Evolutionary conservation across 805 yeast species (phyloP), one percentile per base, ranked within the genome.

Genomic region (Candida piceae): DNA sequence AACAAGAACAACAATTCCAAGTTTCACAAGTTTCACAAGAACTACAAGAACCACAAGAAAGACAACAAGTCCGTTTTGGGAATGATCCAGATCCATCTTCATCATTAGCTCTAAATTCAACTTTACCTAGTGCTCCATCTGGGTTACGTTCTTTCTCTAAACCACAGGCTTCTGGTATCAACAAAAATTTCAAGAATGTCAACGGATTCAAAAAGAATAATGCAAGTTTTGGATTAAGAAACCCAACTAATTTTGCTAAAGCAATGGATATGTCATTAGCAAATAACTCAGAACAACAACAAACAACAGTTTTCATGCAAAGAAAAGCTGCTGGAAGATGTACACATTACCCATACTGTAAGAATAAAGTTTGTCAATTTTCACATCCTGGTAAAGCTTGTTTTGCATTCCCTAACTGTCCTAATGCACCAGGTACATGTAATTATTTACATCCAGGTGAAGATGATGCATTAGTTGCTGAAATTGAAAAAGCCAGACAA

Each of bases 361-460:
- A 72, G 11, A 52, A 65, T 37, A 77, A 69, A 55, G 76, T 76
- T 35, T 88, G 96, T 60, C 72, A 70, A 29, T 79, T 74, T 54
- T 76, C 87, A 3, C 96, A 88, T 62, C 96, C 96, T 16, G 76
- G 86, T 1, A 83, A 74, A 50, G 67, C 68, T 6, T 87, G 96
- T 59, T 75, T 72, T 60, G 76, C 76, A 6, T 85, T 70, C 57
- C 93, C 93, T 39, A 74, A 80, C 49, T 87, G 96, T 63, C 72
- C 85, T 18, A 80, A 82, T 49, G 73, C 80, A 4, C 80, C 83
- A 24, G 95, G 94, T 9, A 84, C 93, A 0, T 87, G 96, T 63
- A 79, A 76, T 46, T 85, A 66, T 51, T 64, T 88, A 47, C 96
- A 87, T 57, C 89, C 94, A 9, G 84, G 84, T 42, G 87, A 87